These are phyloP conservation scores for Hyphodiscus sp. DNA, from an alignment of 2,329 filamentous ascomycete species.

Conservation along the genomic window DNA sequence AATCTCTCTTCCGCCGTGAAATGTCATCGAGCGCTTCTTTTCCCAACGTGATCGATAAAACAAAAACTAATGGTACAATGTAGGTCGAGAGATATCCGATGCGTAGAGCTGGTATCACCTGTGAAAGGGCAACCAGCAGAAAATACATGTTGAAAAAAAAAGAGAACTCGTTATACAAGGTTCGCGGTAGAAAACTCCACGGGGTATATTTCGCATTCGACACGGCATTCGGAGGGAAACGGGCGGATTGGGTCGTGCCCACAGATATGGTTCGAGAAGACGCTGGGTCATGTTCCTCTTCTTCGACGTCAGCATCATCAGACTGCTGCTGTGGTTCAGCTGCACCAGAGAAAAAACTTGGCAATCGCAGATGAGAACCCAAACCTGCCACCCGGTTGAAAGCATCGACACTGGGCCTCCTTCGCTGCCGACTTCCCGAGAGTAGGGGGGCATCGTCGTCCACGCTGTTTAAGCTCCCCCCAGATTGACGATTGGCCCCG, in stretches of 20 bases:
- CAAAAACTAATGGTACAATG: slow-evolving; percentile 84
- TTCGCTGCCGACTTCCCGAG: slow-evolving; percentile 29
- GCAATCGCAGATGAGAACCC: slow-evolving; percentile 53
- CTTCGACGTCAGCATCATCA: slow-evolving; percentile 36
- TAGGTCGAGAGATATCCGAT: slow-evolving; percentile 96
- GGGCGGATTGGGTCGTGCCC: slow-evolving; percentile 63
- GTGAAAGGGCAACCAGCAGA: slow-evolving; percentile 86
- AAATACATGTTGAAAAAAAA: slow-evolving; percentile 99
- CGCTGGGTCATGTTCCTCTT: slow-evolving; percentile 55
- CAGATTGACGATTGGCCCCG: slow-evolving; percentile 47
- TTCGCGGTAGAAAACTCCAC: slow-evolving; percentile 87
- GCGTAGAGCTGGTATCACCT: slow-evolving; percentile 79
- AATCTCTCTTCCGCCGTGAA: slow-evolving; percentile 74
- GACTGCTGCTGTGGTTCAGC: slow-evolving; percentile 7
- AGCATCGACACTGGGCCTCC: slow-evolving; percentile 33
- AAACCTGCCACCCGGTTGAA: slow-evolving; percentile 40
- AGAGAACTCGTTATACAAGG: slow-evolving; percentile 96
- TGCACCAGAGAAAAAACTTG: slow-evolving; percentile 55
- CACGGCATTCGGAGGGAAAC: slow-evolving; percentile 83
- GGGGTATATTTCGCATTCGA: slow-evolving; percentile 98
- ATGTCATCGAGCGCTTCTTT: slow-evolving; percentile 97
- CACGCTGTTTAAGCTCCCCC: slow-evolving; percentile 46
- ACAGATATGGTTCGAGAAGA: slow-evolving; percentile 71
- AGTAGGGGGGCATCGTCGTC: slow-evolving; percentile 74
- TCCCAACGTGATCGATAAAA: slow-evolving; percentile 83